Base-by-base conservation (phyloP, 768 basidiomycete species). In the Boletus barrowsii region DNA sequence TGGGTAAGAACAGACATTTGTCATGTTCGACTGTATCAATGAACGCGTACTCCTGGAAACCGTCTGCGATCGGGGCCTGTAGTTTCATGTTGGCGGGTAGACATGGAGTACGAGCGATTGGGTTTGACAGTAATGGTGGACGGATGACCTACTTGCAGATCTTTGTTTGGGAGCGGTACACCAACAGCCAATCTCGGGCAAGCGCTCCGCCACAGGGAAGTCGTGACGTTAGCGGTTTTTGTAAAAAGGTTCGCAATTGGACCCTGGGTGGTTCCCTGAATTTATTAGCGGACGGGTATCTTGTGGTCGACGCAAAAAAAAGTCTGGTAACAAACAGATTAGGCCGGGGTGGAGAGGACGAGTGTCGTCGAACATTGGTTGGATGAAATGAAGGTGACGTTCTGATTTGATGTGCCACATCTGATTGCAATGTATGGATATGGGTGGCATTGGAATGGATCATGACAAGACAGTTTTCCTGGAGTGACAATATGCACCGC, bases 121-220 rank as follows among this genome's bases (percentile, higher is more conserved):
- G 14, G 14, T 4, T 35, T 35, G 33, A 35, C 33, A 35, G 33
- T 14, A 35, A 35, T 35, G 33, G 33, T 35, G 33, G 33, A 35
- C 33, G 33, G 4, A 35, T 35, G 33, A 35, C 11, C 33, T 35
- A 11, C 11, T 14, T 35, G 33, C 13, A 41, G 57, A 59, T 59
- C 58, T 36, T 11, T 18, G 3, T 8, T 37, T 37, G 57, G 24
- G 46, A 11, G 18, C 29, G n/a, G 59, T 4, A 50, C 42, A n/a
- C n/a, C 3, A 14, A 60, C 15, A 47, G 53, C 49, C 10, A 56
- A 60, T 60, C 59, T 60, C 18, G 18, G 48, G 52, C 52, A 17
- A 46, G 29, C 18, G 17, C 30, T 43, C 26, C 11, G 50, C 39
- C 43, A 60, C 58, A 50, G 58, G 59, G 59, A 61, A 24, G 4